Evolutionary conservation across 1,284 basidiomycete genomes (phyloP).

Genomic region (Fistulinella cinereoalba): DNA sequence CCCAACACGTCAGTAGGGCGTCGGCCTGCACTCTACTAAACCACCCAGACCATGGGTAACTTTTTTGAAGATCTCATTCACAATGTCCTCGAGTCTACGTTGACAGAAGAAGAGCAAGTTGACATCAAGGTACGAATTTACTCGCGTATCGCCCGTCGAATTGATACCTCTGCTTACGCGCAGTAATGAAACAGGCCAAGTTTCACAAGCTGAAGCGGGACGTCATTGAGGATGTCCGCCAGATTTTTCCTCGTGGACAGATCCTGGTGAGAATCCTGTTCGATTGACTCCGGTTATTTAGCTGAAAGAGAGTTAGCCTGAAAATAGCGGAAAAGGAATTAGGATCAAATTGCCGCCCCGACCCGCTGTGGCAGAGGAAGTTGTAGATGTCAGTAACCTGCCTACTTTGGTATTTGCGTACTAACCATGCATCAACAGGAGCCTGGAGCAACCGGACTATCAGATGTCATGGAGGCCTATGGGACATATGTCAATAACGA

Average conservation of each 20-base stretch:
- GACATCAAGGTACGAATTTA: conserved; percentile 22
- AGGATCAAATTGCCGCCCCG: conserved; percentile 25
- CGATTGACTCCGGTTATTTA: conserved; percentile 1
- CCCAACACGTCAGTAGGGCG: no score
- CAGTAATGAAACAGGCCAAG: conserved; percentile 19
- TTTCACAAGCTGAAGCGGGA: conserved; percentile 32
- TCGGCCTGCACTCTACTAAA: no score
- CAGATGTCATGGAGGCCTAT: conserved; percentile 26
- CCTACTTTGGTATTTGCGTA: no score
- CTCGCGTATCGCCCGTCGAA: no score
- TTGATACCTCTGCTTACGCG: neutral
- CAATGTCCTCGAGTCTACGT: conserved; percentile 19
- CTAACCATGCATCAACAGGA: no score
- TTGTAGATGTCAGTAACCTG: no score
- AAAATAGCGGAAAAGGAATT: conserved; percentile 28
- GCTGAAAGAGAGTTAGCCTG: conserved; percentile 13
- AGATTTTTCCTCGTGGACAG: conserved; percentile 30
- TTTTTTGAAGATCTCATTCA: conserved; percentile 32
- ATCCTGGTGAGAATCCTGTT: conserved; percentile 20
- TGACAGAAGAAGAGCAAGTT: conserved; percentile 25
- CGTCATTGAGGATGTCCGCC: conserved; percentile 29
- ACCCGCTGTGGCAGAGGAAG: conserved; percentile 1
- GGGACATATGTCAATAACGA: conserved; percentile 30
- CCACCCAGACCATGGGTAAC: conserved; percentile 28
- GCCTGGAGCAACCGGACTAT: conserved; percentile 13